These are phyloP conservation scores for Euphorbia lathyris DNA, from an alignment of 345 rosid species.

Conservation along the genomic window DNA sequence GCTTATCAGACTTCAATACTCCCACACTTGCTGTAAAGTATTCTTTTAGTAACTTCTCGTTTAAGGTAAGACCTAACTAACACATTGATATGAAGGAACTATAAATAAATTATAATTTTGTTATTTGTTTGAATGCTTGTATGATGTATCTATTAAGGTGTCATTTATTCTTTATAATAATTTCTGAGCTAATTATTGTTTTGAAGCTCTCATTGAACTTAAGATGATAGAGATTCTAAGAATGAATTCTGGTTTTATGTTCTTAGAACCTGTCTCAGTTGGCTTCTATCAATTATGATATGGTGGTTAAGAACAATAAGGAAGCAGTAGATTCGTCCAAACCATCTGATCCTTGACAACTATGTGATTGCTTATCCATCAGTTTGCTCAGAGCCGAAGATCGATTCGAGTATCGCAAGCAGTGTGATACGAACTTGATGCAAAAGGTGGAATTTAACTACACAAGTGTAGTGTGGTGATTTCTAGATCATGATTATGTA, in stretches of 20 bases:
- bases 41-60: conserved; percentile 94
- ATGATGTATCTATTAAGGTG: not conserved
- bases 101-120: not conserved
- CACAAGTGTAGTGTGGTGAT: not conserved
- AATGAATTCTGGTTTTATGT: not conserved
- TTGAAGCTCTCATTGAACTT: not conserved
- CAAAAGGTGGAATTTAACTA: not conserved
- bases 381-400: not conserved
- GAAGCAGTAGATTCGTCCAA: conserved; percentile 53
- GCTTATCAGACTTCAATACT: conserved; percentile 67
- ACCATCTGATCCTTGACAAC: conserved; percentile 37
- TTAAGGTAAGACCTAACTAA: conserved; percentile 53
- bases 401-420: not conserved
- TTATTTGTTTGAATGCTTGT: not conserved
- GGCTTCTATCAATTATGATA: conserved; percentile 87
- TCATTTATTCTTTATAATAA: not conserved
- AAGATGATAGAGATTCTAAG: too few species aligned
- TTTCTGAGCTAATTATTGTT: not conserved
- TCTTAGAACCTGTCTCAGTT: conserved; percentile 82
- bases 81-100: not conserved
- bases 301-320: conserved; percentile 53
- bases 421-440: not conserved
- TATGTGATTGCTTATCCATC: not conserved
- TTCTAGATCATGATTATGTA: conserved; percentile 5
- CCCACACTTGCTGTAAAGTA: conserved; percentile 69